Conservation (phyloP, 805 yeast species). For the Millerozyma miso region DNA sequence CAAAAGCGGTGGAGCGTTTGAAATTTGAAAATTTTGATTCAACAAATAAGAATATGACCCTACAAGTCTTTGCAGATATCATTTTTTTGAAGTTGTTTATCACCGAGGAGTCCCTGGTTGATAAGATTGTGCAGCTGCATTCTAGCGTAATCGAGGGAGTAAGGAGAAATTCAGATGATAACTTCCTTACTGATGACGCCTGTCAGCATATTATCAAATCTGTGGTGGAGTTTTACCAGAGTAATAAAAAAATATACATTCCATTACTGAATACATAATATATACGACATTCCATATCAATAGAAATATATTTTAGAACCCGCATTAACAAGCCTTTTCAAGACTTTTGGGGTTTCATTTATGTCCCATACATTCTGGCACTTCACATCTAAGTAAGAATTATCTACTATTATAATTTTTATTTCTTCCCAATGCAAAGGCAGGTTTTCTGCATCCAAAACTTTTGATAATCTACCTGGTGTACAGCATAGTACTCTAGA, state of each 20-base stretch:
- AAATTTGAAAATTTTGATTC: neutral
- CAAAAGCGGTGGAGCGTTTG: neutral
- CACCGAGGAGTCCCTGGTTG: neutral
- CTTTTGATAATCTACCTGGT: slow-evolving; percentile 53
- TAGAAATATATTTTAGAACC: slow-evolving; percentile 53
- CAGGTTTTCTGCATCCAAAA: slow-evolving; percentile 41
- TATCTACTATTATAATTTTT: slow-evolving; percentile 55
- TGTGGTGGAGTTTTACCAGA: slow-evolving; percentile 24
- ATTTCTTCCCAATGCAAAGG: slow-evolving; percentile 41
- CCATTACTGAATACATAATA: slow-evolving; percentile 18
- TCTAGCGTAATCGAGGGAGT: slow-evolving; percentile 4
- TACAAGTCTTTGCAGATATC: slow-evolving; percentile 16
- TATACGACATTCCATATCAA: slow-evolving; percentile 24
- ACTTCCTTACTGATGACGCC: slow-evolving; percentile 10
- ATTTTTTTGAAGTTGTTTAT: slow-evolving; percentile 17
- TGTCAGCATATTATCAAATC: slow-evolving; percentile 16
- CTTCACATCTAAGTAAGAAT: slow-evolving; percentile 58
- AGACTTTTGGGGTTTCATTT: slow-evolving; percentile 39
- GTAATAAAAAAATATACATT: slow-evolving; percentile 20
- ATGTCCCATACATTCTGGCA: slow-evolving; percentile 58
- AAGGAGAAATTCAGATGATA: neutral
- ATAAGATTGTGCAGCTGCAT: slow-evolving; percentile 5
- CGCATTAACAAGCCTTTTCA: slow-evolving; percentile 37
- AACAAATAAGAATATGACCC: neutral
- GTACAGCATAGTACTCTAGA: slow-evolving; percentile 59